phyloP scores from a whole-genome alignment of 768 basidiomycete species.

The Holtermanniella nyarrowii region DNA sequence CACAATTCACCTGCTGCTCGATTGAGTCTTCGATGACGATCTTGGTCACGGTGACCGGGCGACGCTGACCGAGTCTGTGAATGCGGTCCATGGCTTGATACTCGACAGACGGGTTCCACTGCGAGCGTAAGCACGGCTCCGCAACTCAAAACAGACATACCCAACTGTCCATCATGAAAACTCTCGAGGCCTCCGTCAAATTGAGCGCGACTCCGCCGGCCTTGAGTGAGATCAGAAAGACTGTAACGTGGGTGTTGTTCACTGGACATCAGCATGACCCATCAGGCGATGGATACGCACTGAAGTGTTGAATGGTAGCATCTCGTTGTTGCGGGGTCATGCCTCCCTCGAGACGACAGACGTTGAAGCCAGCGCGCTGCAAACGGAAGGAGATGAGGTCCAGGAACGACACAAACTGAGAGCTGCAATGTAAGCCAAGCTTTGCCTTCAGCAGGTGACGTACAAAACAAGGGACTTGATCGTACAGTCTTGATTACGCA shows the following conservation, averaged over 20 bases:
- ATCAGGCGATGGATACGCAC: constrained; percentile 45
- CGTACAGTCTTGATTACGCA: constrained; percentile 71
- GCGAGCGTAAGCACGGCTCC: background rate
- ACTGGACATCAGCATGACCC: constrained; percentile 45
- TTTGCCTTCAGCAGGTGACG: constrained; percentile 4
- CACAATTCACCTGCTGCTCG: constrained; percentile 45
- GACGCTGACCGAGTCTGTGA: constrained; percentile 86
- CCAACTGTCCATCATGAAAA: constrained; percentile 96
- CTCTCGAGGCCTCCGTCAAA: constrained; percentile 59
- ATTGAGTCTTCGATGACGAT: constrained; percentile 93
- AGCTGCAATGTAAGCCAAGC: constrained; percentile 11
- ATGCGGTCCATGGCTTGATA: constrained; percentile 80
- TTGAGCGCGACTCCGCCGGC: constrained; percentile 63
- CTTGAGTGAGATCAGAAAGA: constrained; percentile 90
- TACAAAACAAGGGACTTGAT: constrained; percentile 90
- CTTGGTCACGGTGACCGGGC: constrained; percentile 88
- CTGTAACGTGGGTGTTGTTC: constrained; percentile 85
- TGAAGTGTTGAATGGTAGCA: constrained; percentile 88
- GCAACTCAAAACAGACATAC: background rate
- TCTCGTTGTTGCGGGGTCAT: constrained; percentile 96
- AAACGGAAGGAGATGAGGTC: constrained; percentile 88
- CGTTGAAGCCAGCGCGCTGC: constrained; percentile 82
- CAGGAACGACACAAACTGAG: constrained; percentile 41
- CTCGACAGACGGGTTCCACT: constrained; percentile 85
- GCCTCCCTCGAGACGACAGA: constrained; percentile 88